Percentiles rank a stretch among this genome's conserved stretches.
Evolutionary conservation across 1,139 yeast species (phyloP).

Genomic region (Nematodospora anomalae): DNA sequence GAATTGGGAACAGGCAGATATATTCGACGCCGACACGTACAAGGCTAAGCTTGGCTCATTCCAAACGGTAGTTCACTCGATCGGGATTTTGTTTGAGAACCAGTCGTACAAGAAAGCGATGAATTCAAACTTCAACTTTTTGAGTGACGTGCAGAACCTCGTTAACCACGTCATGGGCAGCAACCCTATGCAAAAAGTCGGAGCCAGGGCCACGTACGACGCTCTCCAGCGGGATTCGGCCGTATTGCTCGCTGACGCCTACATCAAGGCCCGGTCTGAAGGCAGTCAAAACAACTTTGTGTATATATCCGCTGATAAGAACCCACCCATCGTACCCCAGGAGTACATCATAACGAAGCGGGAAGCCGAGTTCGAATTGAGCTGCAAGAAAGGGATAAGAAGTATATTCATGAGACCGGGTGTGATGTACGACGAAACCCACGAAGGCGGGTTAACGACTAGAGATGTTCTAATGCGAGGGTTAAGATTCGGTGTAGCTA

Average conservation of each 20-base stretch:
- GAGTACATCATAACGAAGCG: conserved; percentile 76
- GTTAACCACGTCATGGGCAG: conserved; percentile 33
- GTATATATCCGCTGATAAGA: conserved; percentile 78
- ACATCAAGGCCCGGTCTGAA: conserved; percentile 29
- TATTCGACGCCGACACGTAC: conserved; percentile 65
- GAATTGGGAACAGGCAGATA: conserved; percentile 67
- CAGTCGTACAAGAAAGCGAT: conserved; percentile 60
- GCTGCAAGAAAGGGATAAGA: conserved; percentile 47
- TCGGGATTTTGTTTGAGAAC: conserved; percentile 74
- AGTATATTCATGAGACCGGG: conserved; percentile 76
- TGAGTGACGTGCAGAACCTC: conserved; percentile 31
- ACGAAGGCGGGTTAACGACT: conserved; percentile 25
- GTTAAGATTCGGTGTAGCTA: conserved; percentile 37
- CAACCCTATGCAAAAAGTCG: conserved; percentile 54
- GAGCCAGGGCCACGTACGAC: conserved; percentile 50
- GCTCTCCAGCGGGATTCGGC: conserved; percentile 74
- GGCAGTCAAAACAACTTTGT: conserved; percentile 51
- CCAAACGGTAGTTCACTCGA: conserved; percentile 75
- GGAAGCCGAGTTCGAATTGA: conserved; percentile 66
- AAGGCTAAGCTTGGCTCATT: conserved; percentile 44
- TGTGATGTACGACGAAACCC: conserved; percentile 66
- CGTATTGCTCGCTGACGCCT: conserved; percentile 57
- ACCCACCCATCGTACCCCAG: conserved; percentile 63
- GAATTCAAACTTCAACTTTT: conserved; percentile 40
- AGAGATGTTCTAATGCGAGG: conserved; percentile 30